Percentiles rank a stretch among this genome's conserved stretches.
These are phyloP conservation scores for Eucalyptus shirleyi DNA, from an alignment of 345 rosid species.

Conservation along the genomic window DNA sequence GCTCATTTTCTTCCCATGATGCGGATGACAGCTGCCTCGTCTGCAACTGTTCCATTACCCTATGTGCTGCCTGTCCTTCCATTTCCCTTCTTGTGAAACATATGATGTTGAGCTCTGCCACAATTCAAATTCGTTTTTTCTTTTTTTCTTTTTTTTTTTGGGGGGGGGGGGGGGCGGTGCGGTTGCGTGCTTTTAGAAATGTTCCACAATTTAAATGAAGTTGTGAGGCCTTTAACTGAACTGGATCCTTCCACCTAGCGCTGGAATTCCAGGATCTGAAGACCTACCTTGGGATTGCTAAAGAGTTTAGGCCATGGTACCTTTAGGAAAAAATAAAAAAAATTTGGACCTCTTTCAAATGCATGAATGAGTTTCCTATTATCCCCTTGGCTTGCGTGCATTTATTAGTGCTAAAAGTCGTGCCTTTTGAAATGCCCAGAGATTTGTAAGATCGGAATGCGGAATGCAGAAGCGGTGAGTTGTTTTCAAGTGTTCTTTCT, in stretches of 20 bases:
- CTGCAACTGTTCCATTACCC: neutral
- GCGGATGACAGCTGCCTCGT: neutral
- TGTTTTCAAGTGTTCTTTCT: neutral
- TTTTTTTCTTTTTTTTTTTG: too few species aligned
- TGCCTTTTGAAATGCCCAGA: neutral
- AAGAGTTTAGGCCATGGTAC: neutral
- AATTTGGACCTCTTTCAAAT: neutral
- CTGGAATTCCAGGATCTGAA: neutral
- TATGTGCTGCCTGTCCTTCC: neutral
- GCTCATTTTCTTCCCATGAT: neutral
- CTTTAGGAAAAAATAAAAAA: neutral
- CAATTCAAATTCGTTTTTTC: neutral
- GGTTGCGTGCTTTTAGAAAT: neutral
- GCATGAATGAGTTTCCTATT: neutral
- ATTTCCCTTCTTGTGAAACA: neutral
- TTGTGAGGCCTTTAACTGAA: neutral
- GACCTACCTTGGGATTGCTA: neutral
- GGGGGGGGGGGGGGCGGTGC: accelerated
- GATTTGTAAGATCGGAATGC: neutral
- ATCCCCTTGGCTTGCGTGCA: neutral
- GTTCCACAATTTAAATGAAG: neutral
- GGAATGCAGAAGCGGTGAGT: neutral
- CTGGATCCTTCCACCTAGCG: neutral
- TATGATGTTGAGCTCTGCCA: neutral
- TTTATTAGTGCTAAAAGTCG: neutral